Conservation (phyloP, 345 rosid genomes). For the Lepidium didymum region DNA sequence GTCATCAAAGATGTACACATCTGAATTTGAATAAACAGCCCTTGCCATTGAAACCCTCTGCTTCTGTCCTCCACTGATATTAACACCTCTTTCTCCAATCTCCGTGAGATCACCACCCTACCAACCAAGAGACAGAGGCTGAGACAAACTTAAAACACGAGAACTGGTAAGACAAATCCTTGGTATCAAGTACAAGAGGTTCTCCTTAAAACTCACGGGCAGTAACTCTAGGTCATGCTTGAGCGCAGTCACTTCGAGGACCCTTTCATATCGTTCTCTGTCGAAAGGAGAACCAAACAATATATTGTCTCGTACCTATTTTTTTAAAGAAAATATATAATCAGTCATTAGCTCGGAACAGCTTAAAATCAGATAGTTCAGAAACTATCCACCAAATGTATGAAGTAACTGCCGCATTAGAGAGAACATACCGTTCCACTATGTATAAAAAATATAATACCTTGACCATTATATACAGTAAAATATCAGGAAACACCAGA, state of each 20-base stretch:
- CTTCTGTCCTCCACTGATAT: slow-evolving; percentile 89
- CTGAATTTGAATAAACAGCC: slow-evolving; percentile 61
- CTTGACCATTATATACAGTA: background rate
- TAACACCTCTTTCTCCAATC: slow-evolving; percentile 89
- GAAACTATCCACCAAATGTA: background rate
- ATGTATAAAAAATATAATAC: background rate
- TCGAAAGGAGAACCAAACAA: slow-evolving; percentile 50
- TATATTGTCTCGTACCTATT: slow-evolving; percentile 58
- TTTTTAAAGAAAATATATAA: slow-evolving; percentile 25
- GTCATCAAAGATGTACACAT: slow-evolving; percentile 70
- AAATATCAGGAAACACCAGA: background rate
- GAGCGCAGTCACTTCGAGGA: slow-evolving; percentile 51
- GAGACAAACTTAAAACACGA: slow-evolving; percentile 8
- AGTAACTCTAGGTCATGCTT: slow-evolving; percentile 48
- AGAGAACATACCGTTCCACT: background rate
- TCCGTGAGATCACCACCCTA: slow-evolving; percentile 54
- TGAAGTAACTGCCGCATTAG: background rate
- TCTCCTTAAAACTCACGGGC: slow-evolving; percentile 29
- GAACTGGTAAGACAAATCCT: slow-evolving; percentile 1
- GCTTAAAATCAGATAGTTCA: background rate
- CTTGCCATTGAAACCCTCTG: slow-evolving; percentile 80
- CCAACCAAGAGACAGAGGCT: slow-evolving; percentile 29
- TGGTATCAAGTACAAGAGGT: background rate
- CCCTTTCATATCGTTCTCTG: slow-evolving; percentile 40
- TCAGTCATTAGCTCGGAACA: background rate